Conservation (phyloP, 225 moss, liverwort and hornwort genomes). For the Thuidium tamariscinum region DNA sequence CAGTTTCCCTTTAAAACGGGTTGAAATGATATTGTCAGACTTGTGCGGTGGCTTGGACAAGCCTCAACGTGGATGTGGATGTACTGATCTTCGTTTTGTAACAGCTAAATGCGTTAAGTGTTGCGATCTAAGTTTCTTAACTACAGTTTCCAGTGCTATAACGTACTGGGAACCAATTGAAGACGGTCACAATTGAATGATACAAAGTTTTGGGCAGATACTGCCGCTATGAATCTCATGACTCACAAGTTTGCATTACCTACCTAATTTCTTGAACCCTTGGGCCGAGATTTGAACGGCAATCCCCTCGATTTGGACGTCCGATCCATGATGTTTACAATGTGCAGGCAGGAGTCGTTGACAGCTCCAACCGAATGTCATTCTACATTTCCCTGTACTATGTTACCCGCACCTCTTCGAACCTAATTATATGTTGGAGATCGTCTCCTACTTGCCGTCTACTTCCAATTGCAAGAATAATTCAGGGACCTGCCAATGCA, state of each 20-base stretch:
- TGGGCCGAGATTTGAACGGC: not conserved
- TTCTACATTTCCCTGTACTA: not conserved
- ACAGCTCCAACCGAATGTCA: not conserved
- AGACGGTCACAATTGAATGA: not conserved
- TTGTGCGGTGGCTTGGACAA: not conserved
- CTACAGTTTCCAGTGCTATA: not conserved
- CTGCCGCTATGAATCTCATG: not conserved
- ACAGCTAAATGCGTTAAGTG: not conserved
- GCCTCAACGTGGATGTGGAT: not conserved
- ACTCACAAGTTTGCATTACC: not conserved
- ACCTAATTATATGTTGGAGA: not conserved
- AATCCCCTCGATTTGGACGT: not conserved
- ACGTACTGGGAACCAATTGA: not conserved
- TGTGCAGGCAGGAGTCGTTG: not conserved
- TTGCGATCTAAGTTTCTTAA: not conserved
- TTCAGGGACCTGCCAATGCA: not conserved
- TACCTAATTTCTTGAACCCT: not conserved
- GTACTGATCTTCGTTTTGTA: not conserved
- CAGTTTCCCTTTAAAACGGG: not conserved
- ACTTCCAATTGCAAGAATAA: not conserved
- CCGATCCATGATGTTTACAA: not conserved
- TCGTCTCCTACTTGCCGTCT: not conserved
- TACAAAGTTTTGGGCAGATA: not conserved
- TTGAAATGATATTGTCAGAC: not conserved
- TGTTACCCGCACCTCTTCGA: not conserved